These are phyloP conservation scores for Linaria vulgaris DNA, from an alignment of 257 asterid species.

Conservation along the genomic window DNA sequence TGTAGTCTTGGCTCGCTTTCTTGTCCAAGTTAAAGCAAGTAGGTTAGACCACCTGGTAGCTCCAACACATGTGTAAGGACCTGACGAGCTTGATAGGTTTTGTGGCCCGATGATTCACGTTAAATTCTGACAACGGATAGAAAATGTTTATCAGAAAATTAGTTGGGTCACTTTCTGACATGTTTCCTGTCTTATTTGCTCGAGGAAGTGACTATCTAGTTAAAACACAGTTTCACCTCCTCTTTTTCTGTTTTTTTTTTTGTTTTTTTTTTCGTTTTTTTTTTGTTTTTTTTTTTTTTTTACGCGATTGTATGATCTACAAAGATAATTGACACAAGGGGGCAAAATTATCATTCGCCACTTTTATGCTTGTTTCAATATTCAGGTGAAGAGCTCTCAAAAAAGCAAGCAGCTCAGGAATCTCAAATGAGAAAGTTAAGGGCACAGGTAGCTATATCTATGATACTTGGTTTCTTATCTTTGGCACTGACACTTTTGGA, in stretches of 20 bases:
- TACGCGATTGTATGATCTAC: constrained; percentile 6
- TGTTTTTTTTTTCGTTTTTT: too few species aligned
- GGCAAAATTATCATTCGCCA: background rate
- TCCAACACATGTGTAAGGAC: background rate
- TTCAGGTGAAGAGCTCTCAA: constrained; percentile 96
- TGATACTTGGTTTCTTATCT: constrained; percentile 29
- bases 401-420: constrained; percentile 99
- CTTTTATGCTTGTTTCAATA: constrained; percentile 26
- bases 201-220: constrained; percentile 22
- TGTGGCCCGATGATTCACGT: background rate
- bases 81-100: background rate
- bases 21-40: background rate
- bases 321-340: background rate
- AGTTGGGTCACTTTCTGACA: background rate
- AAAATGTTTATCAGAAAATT: background rate
- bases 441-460: constrained; percentile 72
- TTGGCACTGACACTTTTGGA: constrained; percentile 18
- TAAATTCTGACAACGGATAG: background rate
- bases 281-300: too few species aligned
- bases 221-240: constrained; percentile 14
- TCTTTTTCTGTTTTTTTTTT: too few species aligned
- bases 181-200: constrained; percentile 18
- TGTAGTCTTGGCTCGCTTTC: constrained; percentile 9
- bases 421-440: constrained; percentile 87
- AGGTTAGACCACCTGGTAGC: background rate